These are phyloP conservation scores for Paradendryphiella salina DNA, from an alignment of 2,329 filamentous ascomycete genomes.

Conservation along the genomic window DNA sequence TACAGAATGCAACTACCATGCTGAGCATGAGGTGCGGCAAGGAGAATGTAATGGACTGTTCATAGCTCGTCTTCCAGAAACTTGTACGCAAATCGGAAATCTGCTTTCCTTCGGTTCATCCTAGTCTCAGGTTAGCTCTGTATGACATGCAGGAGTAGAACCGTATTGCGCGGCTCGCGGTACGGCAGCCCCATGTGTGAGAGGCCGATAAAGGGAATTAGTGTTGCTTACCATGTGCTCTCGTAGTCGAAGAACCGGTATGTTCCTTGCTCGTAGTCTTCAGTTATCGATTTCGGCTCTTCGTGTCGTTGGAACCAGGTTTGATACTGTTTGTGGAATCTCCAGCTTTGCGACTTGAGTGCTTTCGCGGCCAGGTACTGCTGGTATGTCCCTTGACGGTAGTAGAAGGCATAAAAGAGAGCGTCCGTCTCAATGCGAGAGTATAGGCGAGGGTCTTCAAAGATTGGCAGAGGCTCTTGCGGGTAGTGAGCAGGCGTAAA, in stretches of 20 bases:
- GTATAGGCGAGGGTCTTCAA: slow-evolving; percentile 89
- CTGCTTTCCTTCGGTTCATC: slow-evolving; percentile 98
- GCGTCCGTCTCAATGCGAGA: slow-evolving; percentile 91
- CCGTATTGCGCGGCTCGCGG: slow-evolving; percentile 4
- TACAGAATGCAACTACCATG: slow-evolving; percentile 33
- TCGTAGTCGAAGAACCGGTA: slow-evolving; percentile 99
- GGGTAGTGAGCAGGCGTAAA: slow-evolving; percentile 82
- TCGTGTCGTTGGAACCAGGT: slow-evolving; percentile 99
- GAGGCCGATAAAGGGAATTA: slow-evolving; percentile 9
- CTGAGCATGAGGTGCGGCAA: slow-evolving; percentile 8
- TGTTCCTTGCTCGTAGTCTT: slow-evolving; percentile 97
- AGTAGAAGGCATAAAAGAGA: slow-evolving; percentile 98
- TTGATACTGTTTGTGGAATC: slow-evolving; percentile 98
- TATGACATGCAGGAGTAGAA: slow-evolving; percentile 16
- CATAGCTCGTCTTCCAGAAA: slow-evolving; percentile 92
- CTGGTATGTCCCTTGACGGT: slow-evolving; percentile 93
- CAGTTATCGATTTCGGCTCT: slow-evolving; percentile 97
- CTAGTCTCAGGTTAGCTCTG: slow-evolving; percentile 54
- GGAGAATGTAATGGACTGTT: slow-evolving; percentile 12
- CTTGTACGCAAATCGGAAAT: slow-evolving; percentile 98
- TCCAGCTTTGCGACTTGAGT: slow-evolving; percentile 97
- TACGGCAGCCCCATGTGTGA: slow-evolving; percentile 6
- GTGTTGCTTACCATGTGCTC: slow-evolving; percentile 77
- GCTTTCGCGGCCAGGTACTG: slow-evolving; percentile 95
- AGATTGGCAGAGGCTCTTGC: slow-evolving; percentile 86